Conservation (phyloP, 805 yeast species). For the Pichia phayaonensis region DNA sequence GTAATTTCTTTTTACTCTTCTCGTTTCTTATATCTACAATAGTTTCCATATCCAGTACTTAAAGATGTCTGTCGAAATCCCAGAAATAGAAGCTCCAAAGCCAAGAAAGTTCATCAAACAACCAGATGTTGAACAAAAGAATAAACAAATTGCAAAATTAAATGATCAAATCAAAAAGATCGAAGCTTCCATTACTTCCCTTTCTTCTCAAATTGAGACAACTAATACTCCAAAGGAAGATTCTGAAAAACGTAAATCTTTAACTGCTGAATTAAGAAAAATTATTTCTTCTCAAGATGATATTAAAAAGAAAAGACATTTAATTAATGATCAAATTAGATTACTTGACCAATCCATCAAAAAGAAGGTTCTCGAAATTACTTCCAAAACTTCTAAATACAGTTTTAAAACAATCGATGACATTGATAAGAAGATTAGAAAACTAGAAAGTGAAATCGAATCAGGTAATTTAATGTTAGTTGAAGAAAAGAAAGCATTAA, state of each 20-base stretch:
- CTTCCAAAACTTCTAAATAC: conserved; percentile 60
- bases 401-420: conserved; percentile 61
- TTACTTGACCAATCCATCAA: conserved; percentile 61
- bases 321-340: conserved; percentile 56
- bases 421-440: conserved; percentile 55
- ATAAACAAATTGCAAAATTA: conserved; percentile 46
- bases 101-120: conserved; percentile 55
- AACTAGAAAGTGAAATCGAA: conserved; percentile 67
- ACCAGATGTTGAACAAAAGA: conserved; percentile 64
- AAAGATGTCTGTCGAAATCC: conserved; percentile 8
- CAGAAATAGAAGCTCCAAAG: conserved; percentile 20
- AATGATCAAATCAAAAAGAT: conserved; percentile 56
- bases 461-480: conserved; percentile 78
- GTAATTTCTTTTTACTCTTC: background rate
- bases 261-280: conserved; percentile 39
- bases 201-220: conserved; percentile 48
- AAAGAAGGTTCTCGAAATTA: conserved; percentile 69
- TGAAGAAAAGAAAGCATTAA: conserved; percentile 78
- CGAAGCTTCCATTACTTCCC: conserved; percentile 44
- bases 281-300: conserved; percentile 34
- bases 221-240: conserved; percentile 43
- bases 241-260: conserved; percentile 43
- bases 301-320: conserved; percentile 27
- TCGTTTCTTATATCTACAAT: background rate
- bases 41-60: background rate